Evolutionary conservation across 2,329 filamentous ascomycete species (phyloP).

Genomic region (Sordariomycetes sp.): DNA sequence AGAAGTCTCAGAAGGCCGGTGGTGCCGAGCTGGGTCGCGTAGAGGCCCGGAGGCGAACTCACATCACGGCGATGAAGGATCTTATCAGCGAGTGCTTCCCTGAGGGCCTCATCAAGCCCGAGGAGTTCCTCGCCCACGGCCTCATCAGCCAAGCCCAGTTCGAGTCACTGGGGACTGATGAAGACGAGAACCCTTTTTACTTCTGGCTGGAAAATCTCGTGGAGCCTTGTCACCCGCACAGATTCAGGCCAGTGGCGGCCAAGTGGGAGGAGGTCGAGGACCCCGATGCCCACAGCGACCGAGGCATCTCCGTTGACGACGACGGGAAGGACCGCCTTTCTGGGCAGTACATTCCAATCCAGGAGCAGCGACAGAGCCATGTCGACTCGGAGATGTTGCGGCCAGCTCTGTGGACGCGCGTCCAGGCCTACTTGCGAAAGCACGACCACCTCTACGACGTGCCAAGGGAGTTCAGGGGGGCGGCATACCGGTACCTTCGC

Average conservation of each 20-base stretch:
- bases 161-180: slow-evolving; percentile 36
- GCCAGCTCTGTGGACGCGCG: slow-evolving; percentile 1
- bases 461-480: slow-evolving; percentile 40
- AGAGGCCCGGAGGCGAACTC: slow-evolving; percentile 11
- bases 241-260: background rate
- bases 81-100: slow-evolving; percentile 28
- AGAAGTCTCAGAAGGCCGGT: slow-evolving; percentile 10
- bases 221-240: background rate
- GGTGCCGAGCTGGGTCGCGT: slow-evolving; percentile 14
- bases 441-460: slow-evolving; percentile 51
- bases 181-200: background rate
- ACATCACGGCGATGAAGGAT: slow-evolving; percentile 23
- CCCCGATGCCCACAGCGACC: slow-evolving; percentile 1
- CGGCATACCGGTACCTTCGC: slow-evolving; percentile 57
- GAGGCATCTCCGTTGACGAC: background rate
- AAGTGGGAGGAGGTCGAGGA: slow-evolving; percentile 1
- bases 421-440: slow-evolving; percentile 8
- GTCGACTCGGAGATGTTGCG: background rate
- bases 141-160: slow-evolving; percentile 55
- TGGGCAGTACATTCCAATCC: slow-evolving; percentile 26
- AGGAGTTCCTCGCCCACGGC: slow-evolving; percentile 38
- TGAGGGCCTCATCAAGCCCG: slow-evolving; percentile 37
- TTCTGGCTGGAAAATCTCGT: slow-evolving; percentile 3
- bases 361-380: background rate
- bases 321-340: slow-evolving; percentile 41